Evolutionary conservation across 106 monocot genomes (phyloP), one percentile per base, ranked within the genome.

Genomic region (Acorus gramineus): DNA sequence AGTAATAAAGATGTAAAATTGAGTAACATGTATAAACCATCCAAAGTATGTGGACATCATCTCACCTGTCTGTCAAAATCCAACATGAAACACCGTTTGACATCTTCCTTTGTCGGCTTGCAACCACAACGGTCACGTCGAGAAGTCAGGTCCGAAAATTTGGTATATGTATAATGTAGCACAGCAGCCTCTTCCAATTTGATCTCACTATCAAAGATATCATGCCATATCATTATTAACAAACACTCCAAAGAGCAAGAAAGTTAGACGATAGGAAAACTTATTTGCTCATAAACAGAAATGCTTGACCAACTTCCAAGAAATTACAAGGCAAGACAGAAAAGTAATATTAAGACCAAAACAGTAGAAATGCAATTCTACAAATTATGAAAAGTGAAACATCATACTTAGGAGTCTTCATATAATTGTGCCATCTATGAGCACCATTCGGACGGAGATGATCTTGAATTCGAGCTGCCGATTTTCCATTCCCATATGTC

Each of bases 401-500:
- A 68, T 57, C 79, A 66, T 91, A 96, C 96, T 85, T 85, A 56
- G 96, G 96, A 13, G 65, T 77, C 63, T 83, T 96, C 87, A 85
- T 85, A 75, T 96, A 96, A 63, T 96, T 91, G 68, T 96, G 87
- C 96, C 96, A 96, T 75, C 91, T 85, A 72, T 96, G 96, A 44
- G 96, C 96, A 69, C 96, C 96, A 81, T 96, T 96, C 52, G 96
- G 87, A 53, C 96, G 90, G 42, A 96, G 87, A 81, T 96, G 74
- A 72, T 90, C 85, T 75, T 85, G 80, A 78, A 96, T 62, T 56
- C 96, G 73, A 49, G 96, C 96, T 72, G 96, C 96, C 60, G 96
- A 91, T 77, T 96, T 96, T 73, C 96, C 91, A 85, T 96, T 96
- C 47, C 91, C 96, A 68, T 96, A 96, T n/a, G 96, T 91, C 46